Base-by-base conservation (phyloP, 2,329 filamentous ascomycete species). In the Alternaria ventricosa region DNA sequence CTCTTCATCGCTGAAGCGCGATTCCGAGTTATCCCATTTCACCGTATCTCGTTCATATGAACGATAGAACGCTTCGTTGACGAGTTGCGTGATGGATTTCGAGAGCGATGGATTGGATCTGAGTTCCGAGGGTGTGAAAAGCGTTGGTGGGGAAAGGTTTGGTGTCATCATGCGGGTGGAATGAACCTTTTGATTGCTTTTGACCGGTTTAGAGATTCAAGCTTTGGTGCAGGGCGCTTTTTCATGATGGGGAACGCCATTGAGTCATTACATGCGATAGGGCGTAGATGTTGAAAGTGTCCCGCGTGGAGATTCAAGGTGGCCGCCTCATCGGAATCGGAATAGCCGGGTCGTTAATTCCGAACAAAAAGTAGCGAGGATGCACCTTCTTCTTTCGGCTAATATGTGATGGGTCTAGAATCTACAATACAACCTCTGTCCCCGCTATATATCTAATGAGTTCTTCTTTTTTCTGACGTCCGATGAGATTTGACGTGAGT, bases 21-120 rank as follows among this genome's bases (percentile, higher is more conserved):
- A 56, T 2, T n/a, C 36, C 11, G 44, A 28, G 4, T 33, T 49
- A 13, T 60, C 25, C 73, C 73, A 76, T 64, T 69, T 72, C 3
- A 47, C 41, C 0, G 68, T 57, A 9, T 68, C 58, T 1, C 8
- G 9, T 3, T 28, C 27, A 13, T 72, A 62, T 1, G 69, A 64
- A 8, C 72, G 71, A 6, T 25, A 22, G 46, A 76, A 75, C 2
- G 72, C 72, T 13, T 65, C 58, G 49, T 75, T 75, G 23, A 62
- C 57, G 6, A 76, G 67, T 11, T 43, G 4, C 1, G 44, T 67
- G 22, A 76, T 61, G 15, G 68, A 55, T 2, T 20, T 55, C 2
- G 68, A 62, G 12, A 75, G n/a, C 4, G 3, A 6, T 15, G 62
- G 45, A 22, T 69, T 63, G 4, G 54, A 28, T 25, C 55, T 43